Evolutionary conservation across 1,284 basidiomycete species (phyloP).

Genomic region (Cystobasidium pallidum): DNA sequence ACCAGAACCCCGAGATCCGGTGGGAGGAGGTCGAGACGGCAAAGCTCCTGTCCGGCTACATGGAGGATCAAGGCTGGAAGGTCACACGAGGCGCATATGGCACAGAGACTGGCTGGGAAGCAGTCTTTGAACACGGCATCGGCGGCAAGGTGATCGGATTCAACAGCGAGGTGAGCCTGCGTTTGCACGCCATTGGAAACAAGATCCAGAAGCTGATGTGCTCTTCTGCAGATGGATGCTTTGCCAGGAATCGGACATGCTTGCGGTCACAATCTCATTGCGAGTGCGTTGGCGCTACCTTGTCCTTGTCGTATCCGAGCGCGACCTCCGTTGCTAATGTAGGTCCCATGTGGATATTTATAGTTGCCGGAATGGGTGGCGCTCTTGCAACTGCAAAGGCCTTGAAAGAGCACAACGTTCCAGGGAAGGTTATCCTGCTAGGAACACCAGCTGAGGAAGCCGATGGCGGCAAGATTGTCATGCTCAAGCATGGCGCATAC

Average conservation of each 20-base stretch:
- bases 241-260: constrained; percentile 71
- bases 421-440: constrained; percentile 74
- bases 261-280: constrained; percentile 85
- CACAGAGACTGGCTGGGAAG: constrained; percentile 70
- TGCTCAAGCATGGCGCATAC: constrained; percentile 74
- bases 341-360: constrained; percentile 51
- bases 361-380: constrained; percentile 41
- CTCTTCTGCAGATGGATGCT: constrained; percentile 67
- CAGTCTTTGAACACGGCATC: constrained; percentile 61
- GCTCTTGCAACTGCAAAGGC: constrained; percentile 25
- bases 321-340: not conserved
- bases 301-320: not conserved
- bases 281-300: constrained; percentile 67
- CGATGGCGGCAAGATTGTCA: constrained; percentile 73
- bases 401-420: constrained; percentile 57
- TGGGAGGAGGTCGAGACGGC: constrained; percentile 51
- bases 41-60: constrained; percentile 51
- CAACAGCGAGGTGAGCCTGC: constrained; percentile 36
- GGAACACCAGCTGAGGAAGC: constrained; percentile 87
- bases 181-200: not conserved
- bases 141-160: constrained; percentile 54
- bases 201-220: not conserved
- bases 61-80: constrained; percentile 53
- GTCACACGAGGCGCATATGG: constrained; percentile 54
- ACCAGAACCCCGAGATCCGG: constrained; percentile 46